Conservation (phyloP, 2,329 filamentous ascomycete genomes). For the Thyridium curvatum region DNA sequence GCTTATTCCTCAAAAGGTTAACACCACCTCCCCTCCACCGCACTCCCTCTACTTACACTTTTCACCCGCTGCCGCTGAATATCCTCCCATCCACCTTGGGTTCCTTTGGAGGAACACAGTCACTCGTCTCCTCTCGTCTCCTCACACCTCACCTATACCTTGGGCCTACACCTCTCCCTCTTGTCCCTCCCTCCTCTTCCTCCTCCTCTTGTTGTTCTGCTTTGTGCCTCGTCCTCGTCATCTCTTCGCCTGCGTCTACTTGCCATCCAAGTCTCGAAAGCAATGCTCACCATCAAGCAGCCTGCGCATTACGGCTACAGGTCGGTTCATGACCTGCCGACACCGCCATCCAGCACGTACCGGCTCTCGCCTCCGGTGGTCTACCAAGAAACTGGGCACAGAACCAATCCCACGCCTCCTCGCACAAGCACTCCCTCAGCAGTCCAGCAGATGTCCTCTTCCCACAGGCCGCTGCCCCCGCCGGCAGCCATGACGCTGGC, state of each 20-base stretch:
- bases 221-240: slow-evolving; percentile 3
- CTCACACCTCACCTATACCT: slow-evolving; percentile 3
- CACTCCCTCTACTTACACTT: slow-evolving; percentile 5
- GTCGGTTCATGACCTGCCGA: slow-evolving; percentile 57
- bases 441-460: slow-evolving; percentile 58
- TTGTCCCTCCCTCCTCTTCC: slow-evolving; percentile 2
- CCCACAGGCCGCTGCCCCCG: slow-evolving; percentile 63
- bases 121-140: slow-evolving; percentile 11
- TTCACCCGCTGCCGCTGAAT: slow-evolving; percentile 6
- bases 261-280: slow-evolving; percentile 15
- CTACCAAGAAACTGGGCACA: slow-evolving; percentile 39
- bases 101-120: slow-evolving; percentile 11
- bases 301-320: slow-evolving; percentile 52
- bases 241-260: slow-evolving; percentile 4
- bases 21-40: slow-evolving; percentile 18
- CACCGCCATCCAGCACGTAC: slow-evolving; percentile 44
- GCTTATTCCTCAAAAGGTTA: slow-evolving; percentile 30
- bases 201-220: slow-evolving; percentile 3
- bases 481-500: slow-evolving; percentile 60
- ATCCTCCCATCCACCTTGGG: background rate
- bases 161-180: no score
- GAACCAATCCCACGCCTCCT: slow-evolving; percentile 29
- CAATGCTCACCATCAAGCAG: slow-evolving; percentile 58
- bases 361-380: slow-evolving; percentile 49
- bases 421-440: slow-evolving; percentile 38